phyloP scores from a whole-genome alignment of 2,329 filamentous ascomycete genomes.

The Xylariaceae sp. region DNA sequence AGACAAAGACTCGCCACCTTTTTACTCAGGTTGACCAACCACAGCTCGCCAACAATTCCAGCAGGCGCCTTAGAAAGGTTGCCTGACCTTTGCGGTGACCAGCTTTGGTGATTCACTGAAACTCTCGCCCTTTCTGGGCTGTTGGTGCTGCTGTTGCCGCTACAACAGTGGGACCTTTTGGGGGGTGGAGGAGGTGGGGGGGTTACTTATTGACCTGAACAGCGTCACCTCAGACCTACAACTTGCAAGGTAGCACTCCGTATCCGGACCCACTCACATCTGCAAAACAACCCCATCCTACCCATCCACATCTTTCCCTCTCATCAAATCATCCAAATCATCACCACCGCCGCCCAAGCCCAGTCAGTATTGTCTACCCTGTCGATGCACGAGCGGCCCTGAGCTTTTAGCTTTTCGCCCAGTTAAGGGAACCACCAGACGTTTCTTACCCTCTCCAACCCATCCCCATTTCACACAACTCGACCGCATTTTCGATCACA shows the following conservation, averaged over 20 bases:
- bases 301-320: slow-evolving; percentile 22
- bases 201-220: too few relatives aligned
- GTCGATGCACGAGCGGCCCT: slow-evolving; percentile 23
- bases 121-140: slow-evolving; percentile 14
- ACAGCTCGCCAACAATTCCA: slow-evolving; percentile 20
- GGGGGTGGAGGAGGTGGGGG: too few relatives aligned
- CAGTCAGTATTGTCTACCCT: slow-evolving; percentile 1
- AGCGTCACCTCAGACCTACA: not conserved
- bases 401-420: slow-evolving; percentile 19
- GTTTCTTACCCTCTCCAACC: slow-evolving; percentile 7
- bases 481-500: slow-evolving; percentile 22
- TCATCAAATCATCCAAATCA: slow-evolving; percentile 23
- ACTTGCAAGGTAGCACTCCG: not conserved
- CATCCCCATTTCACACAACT: slow-evolving; percentile 27
- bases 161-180: slow-evolving; percentile 3
- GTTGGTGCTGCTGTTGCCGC: slow-evolving; percentile 1
- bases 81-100: slow-evolving; percentile 2
- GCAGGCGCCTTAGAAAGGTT: slow-evolving; percentile 1
- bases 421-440: slow-evolving; percentile 17
- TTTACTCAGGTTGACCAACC: slow-evolving; percentile 13
- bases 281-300: slow-evolving; percentile 17
- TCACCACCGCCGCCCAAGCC: slow-evolving; percentile 18
- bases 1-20: not conserved
- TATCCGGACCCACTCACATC: slow-evolving; percentile 23
- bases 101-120: too few relatives aligned